These are phyloP conservation scores for Salvia miltiorrhiza DNA, from an alignment of 257 asterid genomes.

Conservation along the genomic window DNA sequence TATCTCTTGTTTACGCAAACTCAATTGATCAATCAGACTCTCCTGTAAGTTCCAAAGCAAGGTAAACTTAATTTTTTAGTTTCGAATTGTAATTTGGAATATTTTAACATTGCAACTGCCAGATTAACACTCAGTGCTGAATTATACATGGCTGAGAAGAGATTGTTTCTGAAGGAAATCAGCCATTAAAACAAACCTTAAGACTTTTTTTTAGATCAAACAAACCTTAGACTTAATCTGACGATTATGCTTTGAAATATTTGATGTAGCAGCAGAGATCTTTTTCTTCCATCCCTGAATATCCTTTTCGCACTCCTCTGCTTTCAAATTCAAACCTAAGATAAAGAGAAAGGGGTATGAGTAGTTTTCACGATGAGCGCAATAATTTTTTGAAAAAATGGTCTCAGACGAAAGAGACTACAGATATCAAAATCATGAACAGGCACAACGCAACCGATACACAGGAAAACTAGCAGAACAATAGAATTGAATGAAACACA, in stretches of 20 bases:
- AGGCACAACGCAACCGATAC: slow-evolving; percentile 12
- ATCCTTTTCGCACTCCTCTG: slow-evolving; percentile 81
- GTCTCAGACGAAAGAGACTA: background rate
- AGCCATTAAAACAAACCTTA: slow-evolving; percentile 49
- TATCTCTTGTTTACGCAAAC: slow-evolving; percentile 72
- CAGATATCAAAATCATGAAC: slow-evolving; percentile 3
- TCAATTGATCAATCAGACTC: slow-evolving; percentile 78
- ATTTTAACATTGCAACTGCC: slow-evolving; percentile 6
- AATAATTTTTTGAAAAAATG: background rate
- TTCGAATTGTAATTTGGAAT: background rate
- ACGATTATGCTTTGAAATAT: slow-evolving; percentile 81
- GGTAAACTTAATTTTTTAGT: background rate
- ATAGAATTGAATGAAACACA: slow-evolving; percentile 16
- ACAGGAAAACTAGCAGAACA: slow-evolving; percentile 5
- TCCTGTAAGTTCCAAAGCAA: slow-evolving; percentile 51
- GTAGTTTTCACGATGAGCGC: slow-evolving; percentile 7
- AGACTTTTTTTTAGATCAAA: slow-evolving; percentile 7
- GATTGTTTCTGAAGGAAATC: slow-evolving; percentile 2
- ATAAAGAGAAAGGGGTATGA: slow-evolving; percentile 4
- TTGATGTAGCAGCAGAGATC: slow-evolving; percentile 87
- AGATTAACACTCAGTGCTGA: slow-evolving; percentile 7
- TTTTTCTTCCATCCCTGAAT: slow-evolving; percentile 82
- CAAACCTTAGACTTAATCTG: slow-evolving; percentile 88
- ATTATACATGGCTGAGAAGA: slow-evolving; percentile 5
- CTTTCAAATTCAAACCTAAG: slow-evolving; percentile 72